phyloP scores from a whole-genome alignment of 2,329 filamentous ascomycete genomes.

The Metarhizium album region DNA sequence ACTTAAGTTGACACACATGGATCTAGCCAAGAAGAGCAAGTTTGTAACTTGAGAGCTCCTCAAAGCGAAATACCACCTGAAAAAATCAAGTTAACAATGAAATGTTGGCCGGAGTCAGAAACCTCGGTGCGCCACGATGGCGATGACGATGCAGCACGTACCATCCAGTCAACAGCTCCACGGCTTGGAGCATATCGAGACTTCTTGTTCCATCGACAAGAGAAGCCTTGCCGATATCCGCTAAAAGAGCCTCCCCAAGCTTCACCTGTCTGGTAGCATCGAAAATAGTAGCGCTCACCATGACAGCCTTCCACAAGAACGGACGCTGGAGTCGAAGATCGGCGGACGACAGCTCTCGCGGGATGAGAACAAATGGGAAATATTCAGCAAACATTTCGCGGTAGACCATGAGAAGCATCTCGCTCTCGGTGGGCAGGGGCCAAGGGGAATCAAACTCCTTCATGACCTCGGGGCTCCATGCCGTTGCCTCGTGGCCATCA shows the following conservation, averaged over 20 bases:
- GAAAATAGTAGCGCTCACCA: conserved; percentile 32
- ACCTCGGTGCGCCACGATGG: background rate
- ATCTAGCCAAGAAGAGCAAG: conserved; percentile 35
- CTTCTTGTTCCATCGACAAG: conserved; percentile 30
- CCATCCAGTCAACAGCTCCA: conserved; percentile 37
- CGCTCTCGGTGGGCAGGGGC: conserved; percentile 31
- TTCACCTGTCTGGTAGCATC: conserved; percentile 33
- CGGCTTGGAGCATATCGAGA: conserved; percentile 35
- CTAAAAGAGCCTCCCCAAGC: conserved; percentile 33
- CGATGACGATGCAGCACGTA: conserved; percentile 14
- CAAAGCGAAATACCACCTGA: conserved; percentile 36
- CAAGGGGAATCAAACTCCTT: conserved; percentile 24
- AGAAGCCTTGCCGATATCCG: conserved; percentile 29
- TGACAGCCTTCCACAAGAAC: conserved; percentile 38
- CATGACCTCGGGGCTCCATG: conserved; percentile 12
- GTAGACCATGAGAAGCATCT: conserved; percentile 27
- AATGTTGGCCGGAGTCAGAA: background rate
- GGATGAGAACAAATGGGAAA: conserved; percentile 36
- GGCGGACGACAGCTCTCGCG: conserved; percentile 22
- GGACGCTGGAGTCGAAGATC: conserved; percentile 28
- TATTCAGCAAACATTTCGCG: conserved; percentile 22
- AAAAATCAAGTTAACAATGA: background rate
- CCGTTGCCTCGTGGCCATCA: conserved; percentile 11
- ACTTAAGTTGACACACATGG: conserved; percentile 32
- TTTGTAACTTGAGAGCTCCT: conserved; percentile 40